Evolutionary conservation across 768 basidiomycete species (phyloP).

Genomic region (Gyrodon lividus): DNA sequence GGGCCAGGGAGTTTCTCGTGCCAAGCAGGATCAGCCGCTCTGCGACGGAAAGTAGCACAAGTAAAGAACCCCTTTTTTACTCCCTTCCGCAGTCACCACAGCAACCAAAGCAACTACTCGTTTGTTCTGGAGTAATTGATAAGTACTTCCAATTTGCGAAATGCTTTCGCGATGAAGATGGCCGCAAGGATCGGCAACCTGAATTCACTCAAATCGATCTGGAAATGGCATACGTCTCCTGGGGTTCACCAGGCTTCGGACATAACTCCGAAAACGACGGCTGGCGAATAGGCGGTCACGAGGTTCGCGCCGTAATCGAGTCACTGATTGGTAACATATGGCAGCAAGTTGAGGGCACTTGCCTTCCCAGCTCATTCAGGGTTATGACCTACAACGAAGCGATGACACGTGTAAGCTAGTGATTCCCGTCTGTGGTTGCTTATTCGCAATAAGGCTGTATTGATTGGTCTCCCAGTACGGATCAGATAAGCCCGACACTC

Average conservation of each 20-base stretch:
- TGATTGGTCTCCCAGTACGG: slow-evolving; percentile 63
- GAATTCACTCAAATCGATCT: slow-evolving; percentile 97
- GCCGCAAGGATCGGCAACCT: slow-evolving; percentile 91
- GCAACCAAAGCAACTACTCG: slow-evolving; percentile 91
- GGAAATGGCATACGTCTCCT: slow-evolving; percentile 94
- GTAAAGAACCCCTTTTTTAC: slow-evolving; percentile 58
- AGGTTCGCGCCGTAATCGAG: slow-evolving; percentile 82
- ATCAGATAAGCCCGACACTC: slow-evolving; percentile 91
- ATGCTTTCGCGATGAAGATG: slow-evolving; percentile 96
- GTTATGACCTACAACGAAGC: slow-evolving; percentile 90
- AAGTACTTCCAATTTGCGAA: slow-evolving; percentile 91
- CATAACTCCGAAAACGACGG: slow-evolving; percentile 27
- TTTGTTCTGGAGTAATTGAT: slow-evolving; percentile 86
- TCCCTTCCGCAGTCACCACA: slow-evolving; percentile 94
- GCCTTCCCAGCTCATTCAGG: slow-evolving; percentile 60
- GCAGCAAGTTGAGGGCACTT: slow-evolving; percentile 62
- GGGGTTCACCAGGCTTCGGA: slow-evolving; percentile 45
- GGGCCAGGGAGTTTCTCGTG: slow-evolving; percentile 91
- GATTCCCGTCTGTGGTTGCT: slow-evolving; percentile 7
- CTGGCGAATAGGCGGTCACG: slow-evolving; percentile 86
- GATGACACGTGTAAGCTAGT: slow-evolving; percentile 72
- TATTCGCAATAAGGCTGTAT: slow-evolving; percentile 17
- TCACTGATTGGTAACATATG: slow-evolving; percentile 72
- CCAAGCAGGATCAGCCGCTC: slow-evolving; percentile 59
- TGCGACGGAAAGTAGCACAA: slow-evolving; percentile 24